Evolutionary conservation across 108 stramenopile genomes (phyloP).

Genomic region (Heterococcus sp.): DNA sequence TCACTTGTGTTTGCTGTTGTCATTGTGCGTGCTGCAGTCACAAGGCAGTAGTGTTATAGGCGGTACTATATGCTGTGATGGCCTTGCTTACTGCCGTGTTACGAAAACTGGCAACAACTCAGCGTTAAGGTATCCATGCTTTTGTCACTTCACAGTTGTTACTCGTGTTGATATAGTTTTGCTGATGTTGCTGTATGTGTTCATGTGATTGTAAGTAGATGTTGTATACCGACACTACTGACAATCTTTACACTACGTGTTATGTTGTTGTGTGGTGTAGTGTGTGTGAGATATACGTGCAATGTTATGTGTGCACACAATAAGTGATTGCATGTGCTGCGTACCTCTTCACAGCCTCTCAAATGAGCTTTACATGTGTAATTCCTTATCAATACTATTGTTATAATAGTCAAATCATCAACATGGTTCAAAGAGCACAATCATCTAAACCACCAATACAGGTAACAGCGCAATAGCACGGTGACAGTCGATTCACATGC

Average conservation of each 20-base stretch:
- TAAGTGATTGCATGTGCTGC: too few species aligned
- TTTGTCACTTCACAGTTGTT: neutral
- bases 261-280: neutral
- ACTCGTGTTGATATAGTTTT: neutral
- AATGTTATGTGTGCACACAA: too few species aligned
- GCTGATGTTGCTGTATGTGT: neutral
- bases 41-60: conserved; percentile 38
- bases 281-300: too few species aligned
- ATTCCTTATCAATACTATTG: too few species aligned
- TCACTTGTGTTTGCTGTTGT: conserved; percentile 5
- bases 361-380: too few species aligned
- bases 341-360: too few species aligned
- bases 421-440: neutral
- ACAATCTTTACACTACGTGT: neutral
- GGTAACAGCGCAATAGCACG: neutral
- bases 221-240: neutral
- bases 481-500: neutral
- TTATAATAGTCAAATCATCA: neutral
- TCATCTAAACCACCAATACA: neutral
- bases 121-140: neutral
- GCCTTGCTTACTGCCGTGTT: neutral
- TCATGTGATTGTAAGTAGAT: neutral
- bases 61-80: conserved; percentile 30
- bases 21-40: conserved; percentile 41
- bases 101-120: neutral